phyloP scores from a whole-genome alignment of 768 basidiomycete species.

The Rhodocollybia butyracea region DNA sequence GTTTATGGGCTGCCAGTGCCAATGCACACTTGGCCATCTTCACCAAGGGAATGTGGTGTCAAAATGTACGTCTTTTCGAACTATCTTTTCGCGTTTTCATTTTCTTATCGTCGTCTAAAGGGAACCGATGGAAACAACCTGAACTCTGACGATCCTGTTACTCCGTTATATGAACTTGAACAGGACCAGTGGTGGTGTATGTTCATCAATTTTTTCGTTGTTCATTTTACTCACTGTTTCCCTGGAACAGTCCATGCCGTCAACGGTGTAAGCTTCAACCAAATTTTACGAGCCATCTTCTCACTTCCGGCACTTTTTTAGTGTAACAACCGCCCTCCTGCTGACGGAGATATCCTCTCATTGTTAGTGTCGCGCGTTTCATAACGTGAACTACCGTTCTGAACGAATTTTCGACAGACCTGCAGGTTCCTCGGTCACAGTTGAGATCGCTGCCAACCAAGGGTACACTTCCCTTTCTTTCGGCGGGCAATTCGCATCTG shows the following conservation, averaged over 20 bases:
- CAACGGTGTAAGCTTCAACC: not conserved
- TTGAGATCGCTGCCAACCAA: constrained; percentile 48
- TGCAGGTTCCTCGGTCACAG: constrained; percentile 43
- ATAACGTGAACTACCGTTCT: not conserved
- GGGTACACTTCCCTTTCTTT: constrained; percentile 45
- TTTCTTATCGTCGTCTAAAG: not conserved
- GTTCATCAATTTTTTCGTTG: not conserved
- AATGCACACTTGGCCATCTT: constrained; percentile 15
- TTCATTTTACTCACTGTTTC: not conserved
- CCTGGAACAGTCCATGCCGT: not conserved
- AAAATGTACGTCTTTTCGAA: constrained; percentile 7
- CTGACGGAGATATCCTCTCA: constrained; percentile 10
- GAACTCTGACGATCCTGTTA: constrained; percentile 8
- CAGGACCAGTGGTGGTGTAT: constrained; percentile 9
- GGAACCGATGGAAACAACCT: not conserved
- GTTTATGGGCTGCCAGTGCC: constrained; percentile 11
- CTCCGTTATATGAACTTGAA: constrained; percentile 5
- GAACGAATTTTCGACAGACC: constrained; percentile 27
- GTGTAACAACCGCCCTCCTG: constrained; percentile 10
- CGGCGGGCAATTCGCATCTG: constrained; percentile 31
- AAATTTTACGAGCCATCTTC: not conserved
- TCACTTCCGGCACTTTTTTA: not conserved
- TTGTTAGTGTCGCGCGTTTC: not conserved
- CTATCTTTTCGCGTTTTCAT: not conserved
- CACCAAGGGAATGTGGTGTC: constrained; percentile 12